Percentiles rank a stretch among this genome's conserved stretches.
Evolutionary conservation across 2,329 filamentous ascomycete genomes (phyloP).

Genomic region (Beauveria pseudobassiana): DNA sequence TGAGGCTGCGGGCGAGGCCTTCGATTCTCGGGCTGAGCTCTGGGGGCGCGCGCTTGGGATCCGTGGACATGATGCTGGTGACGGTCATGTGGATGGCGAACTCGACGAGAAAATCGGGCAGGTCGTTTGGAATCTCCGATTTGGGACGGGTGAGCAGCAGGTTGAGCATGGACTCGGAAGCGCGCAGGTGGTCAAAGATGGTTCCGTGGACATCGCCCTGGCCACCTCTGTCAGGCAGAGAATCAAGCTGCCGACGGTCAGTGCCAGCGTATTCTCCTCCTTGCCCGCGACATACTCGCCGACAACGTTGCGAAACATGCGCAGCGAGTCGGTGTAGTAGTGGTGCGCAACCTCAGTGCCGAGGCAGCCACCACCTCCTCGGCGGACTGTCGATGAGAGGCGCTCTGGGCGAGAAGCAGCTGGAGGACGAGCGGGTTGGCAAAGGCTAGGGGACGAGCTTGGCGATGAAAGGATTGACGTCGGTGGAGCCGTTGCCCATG

Average conservation of each 20-base stretch:
- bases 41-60: slow-evolving; percentile 23
- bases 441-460: slow-evolving; percentile 38
- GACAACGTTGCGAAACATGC: slow-evolving; percentile 29
- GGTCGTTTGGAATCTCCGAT: slow-evolving; percentile 25
- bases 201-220: slow-evolving; percentile 38
- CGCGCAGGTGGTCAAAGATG: slow-evolving; percentile 37
- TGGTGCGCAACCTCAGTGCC: slow-evolving; percentile 25
- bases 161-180: slow-evolving; percentile 34
- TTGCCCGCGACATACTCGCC: slow-evolving; percentile 26
- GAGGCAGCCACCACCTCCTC: slow-evolving; percentile 14
- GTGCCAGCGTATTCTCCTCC: slow-evolving; percentile 28
- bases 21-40: slow-evolving; percentile 25
- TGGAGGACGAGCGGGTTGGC: slow-evolving; percentile 37
- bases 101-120: slow-evolving; percentile 39
- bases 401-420: slow-evolving; percentile 38
- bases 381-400: slow-evolving; percentile 30
- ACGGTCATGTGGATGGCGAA: slow-evolving; percentile 41
- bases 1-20: slow-evolving; percentile 21
- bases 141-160: slow-evolving; percentile 27
- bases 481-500: slow-evolving; percentile 40
- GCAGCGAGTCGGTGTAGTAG: slow-evolving; percentile 30
- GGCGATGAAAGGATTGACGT: slow-evolving; percentile 37
- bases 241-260: slow-evolving; percentile 37
- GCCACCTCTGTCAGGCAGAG: slow-evolving; percentile 41
- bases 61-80: slow-evolving; percentile 39